Percentiles rank a stretch among this genome's conserved stretches.
Evolutionary conservation across 2,329 filamentous ascomycete species (phyloP).

Genomic region (Microcyclospora pomicola): DNA sequence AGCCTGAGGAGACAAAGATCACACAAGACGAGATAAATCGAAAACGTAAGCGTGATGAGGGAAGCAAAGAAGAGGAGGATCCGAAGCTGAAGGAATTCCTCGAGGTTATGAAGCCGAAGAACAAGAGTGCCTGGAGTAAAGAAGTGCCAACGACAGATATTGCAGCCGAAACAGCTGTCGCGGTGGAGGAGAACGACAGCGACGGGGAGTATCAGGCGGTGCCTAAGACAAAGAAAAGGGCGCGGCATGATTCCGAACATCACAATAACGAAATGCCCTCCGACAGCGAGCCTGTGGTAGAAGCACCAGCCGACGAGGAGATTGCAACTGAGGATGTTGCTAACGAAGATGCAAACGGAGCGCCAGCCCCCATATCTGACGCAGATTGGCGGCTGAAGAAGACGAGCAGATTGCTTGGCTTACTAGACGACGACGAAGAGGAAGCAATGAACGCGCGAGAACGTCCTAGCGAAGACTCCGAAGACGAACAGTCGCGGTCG

Average conservation of each 20-base stretch:
- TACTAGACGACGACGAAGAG: constrained; percentile 60
- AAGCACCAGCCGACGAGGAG: background rate
- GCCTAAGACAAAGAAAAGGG: constrained; percentile 31
- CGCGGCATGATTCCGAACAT: constrained; percentile 4
- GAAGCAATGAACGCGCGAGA: constrained; percentile 3
- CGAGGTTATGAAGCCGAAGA: constrained; percentile 60
- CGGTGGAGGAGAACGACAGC: constrained; percentile 38
- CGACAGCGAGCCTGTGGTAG: background rate
- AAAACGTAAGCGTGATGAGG: constrained; percentile 45
- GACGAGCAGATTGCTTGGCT: constrained; percentile 72
- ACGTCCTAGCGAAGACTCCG: constrained; percentile 9
- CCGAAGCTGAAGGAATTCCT: constrained; percentile 78
- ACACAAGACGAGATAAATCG: constrained; percentile 42
- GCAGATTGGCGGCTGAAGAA: constrained; percentile 84
- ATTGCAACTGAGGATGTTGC: constrained; percentile 2
- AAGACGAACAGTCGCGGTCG: constrained; percentile 6
- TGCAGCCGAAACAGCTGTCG: constrained; percentile 2
- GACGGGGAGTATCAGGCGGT: constrained; percentile 57
- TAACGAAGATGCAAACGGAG: constrained; percentile 13
- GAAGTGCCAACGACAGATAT: constrained; percentile 25
- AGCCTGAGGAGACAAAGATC: constrained; percentile 9
- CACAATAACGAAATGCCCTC: too few relatives aligned
- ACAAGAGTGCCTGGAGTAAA: constrained; percentile 38
- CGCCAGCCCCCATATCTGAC: constrained; percentile 46
- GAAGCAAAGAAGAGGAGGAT: constrained; percentile 38